Conservation (phyloP, 1,284 basidiomycete genomes). For the Cutaneotrichosporon sp. region DNA sequence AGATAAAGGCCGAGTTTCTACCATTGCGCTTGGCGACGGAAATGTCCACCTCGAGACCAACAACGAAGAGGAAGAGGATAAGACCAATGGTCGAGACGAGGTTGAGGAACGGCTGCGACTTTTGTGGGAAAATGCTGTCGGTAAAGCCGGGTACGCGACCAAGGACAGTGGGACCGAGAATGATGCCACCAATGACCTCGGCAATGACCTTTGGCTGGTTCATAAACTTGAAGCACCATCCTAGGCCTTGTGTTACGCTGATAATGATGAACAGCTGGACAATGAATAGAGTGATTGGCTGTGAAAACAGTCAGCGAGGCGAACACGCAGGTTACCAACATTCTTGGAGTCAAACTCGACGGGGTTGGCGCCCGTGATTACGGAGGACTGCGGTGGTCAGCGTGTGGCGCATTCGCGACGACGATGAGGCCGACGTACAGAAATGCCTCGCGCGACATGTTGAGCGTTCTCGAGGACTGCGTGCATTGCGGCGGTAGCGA, state of each 20-base stretch:
- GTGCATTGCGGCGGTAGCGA: background rate
- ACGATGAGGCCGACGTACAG: background rate
- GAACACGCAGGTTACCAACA: slow-evolving; percentile 25
- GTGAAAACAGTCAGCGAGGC: background rate
- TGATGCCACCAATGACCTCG: slow-evolving; percentile 77
- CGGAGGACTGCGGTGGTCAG: slow-evolving; percentile 6
- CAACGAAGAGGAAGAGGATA: slow-evolving; percentile 84
- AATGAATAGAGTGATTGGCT: slow-evolving; percentile 77
- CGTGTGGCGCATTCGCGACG: background rate
- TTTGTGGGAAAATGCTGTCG: slow-evolving; percentile 68
- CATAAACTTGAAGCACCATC: slow-evolving; percentile 59
- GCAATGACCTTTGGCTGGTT: slow-evolving; percentile 81
- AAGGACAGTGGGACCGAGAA: slow-evolving; percentile 65
- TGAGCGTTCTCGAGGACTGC: background rate
- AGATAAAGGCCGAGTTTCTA: slow-evolving; percentile 58
- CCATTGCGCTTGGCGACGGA: slow-evolving; percentile 72
- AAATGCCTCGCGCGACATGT: slow-evolving; percentile 6
- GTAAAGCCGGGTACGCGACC: slow-evolving; percentile 76
- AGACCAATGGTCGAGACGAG: slow-evolving; percentile 90
- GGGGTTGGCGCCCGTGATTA: slow-evolving; percentile 26
- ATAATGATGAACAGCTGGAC: slow-evolving; percentile 63
- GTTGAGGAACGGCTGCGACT: slow-evolving; percentile 69
- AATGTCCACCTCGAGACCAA: slow-evolving; percentile 86
- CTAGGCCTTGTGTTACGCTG: slow-evolving; percentile 64
- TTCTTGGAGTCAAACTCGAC: slow-evolving; percentile 55